Evolutionary conservation across 148 eudicot species (phyloP), one percentile per base, ranked within the genome.

Genomic region (Chenopodium album): DNA sequence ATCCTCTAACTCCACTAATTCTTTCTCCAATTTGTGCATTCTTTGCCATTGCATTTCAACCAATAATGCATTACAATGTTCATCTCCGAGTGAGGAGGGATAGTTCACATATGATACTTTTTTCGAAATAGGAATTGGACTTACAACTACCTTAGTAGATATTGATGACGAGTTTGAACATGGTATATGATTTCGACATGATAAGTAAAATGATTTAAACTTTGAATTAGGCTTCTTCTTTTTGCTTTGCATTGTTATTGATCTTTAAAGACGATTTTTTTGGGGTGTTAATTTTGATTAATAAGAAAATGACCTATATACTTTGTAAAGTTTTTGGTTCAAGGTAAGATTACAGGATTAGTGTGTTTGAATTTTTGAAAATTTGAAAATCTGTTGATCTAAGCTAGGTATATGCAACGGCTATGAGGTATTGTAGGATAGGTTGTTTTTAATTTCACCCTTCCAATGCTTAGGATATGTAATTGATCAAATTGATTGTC

Each of bases 1-100:
- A 31, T 13, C 79, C 75, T 83, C 85, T 52, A 83, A n/a, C 82
- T 83, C 82, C n/a, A 50, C 34, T 52, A 83, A 37, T 66, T 83
- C 79, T 32, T 12, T 73, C 73, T 83, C 85, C 64, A 83, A 54
- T 50, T 83, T 79, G 31, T 63, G 65, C 74, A 79, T 75, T 19
- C 82, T 62, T 67, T 26, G 69, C 31, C 71, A 52, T 34, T 78
- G 77, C 79, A 71, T 62, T 11, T 62, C 77, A 60, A 32, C 76
- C 1, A 34, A 17, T 22, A 34, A 17, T 22, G 63, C 81, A 47
- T 31, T 16, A 3, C 8, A 1, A 13, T 47, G 31, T 28, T 59
- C 31, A 19, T 2, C 64, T 26, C 41, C 62, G 2, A 4, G 23
- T 29, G 44, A 26, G 0, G 78, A 41, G 69, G 71, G 23, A 19